Evolutionary conservation across 192 early-diverging fungal species (phyloP), one percentile per base, ranked within the genome.

Genomic region (Backusella liffmaniae): DNA sequence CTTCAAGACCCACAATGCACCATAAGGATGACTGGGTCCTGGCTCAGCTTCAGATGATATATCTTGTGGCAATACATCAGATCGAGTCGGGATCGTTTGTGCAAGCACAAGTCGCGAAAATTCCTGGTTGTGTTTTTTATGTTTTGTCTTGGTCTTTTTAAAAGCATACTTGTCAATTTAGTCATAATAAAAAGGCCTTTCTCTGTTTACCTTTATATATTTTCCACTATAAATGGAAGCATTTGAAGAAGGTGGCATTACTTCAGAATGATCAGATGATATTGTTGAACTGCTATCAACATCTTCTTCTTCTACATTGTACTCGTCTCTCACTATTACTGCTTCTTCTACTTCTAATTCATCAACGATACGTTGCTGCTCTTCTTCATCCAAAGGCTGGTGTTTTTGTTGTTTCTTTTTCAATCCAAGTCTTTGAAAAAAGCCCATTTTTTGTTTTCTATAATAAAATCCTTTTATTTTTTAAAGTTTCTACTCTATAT

Each of bases 1-100:
- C 74, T 90, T 83, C 79, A 94, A 82, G 0, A 88, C 77, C 92
- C 93, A 96, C 32, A 96, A 79, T 3, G 91, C 87, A 7, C 76
- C 79, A 35, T 76, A 42, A 26, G 29, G 59, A 0, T 34, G 30
- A 13, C 32, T 37, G 8, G 73, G 42, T 13, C n/a, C 9, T 18
- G 35, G 59, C 16, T 62, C 41, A 1, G 16, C 29, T 4, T 44
- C 41, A 62, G 35, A 39, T 41, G 49, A 34, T 8, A 65, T 34
- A 49, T 39, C 23, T 15, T 46, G 12, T 30, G 70, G 3, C 8
- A 23, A 16, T 12, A 44, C 9, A 30, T 44, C 70, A 29, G 30
- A 44, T 49, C 56, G 56, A 46, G 59, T 67, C 49, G 62, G 26
- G 18, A 74, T 32, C 2, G 62, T 67, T 36, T 74, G 73, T 9